Percentiles rank a stretch among this genome's conserved stretches.
Conservation (phyloP, 371 early-diverging fungal genomes). For the Circinella minor region DNA sequence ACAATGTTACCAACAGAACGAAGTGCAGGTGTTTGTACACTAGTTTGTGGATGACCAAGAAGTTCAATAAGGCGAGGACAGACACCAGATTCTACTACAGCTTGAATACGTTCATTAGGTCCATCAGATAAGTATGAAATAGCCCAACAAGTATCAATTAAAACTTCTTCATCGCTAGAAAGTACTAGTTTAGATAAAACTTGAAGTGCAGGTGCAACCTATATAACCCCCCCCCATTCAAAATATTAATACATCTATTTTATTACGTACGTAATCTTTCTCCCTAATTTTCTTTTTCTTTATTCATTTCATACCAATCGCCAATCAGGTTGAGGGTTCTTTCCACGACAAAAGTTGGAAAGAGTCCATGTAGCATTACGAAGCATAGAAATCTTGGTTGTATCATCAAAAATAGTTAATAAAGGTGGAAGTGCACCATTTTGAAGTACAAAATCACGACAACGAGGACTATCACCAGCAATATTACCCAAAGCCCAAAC, state of each 20-base stretch:
- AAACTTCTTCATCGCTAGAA: slow-evolving; percentile 93
- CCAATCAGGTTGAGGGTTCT: slow-evolving; percentile 97
- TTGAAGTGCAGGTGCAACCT: slow-evolving; percentile 87
- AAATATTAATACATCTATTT: no score
- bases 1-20: slow-evolving; percentile 99
- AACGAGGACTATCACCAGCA: slow-evolving; percentile 97
- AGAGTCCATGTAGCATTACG: slow-evolving; percentile 99
- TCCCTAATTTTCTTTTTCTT: neutral
- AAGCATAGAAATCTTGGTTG: slow-evolving; percentile 91
- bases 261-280: no score
- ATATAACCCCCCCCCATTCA: slow-evolving; percentile 16
- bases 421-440: slow-evolving; percentile 87
- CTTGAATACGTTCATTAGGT: slow-evolving; percentile 92
- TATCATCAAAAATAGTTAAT: slow-evolving; percentile 82
- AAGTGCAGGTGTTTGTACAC: slow-evolving; percentile 97
- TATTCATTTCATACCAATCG: slow-evolving; percentile 54
- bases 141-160: slow-evolving; percentile 99
- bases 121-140: slow-evolving; percentile 99
- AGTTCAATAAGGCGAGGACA: slow-evolving; percentile 93
- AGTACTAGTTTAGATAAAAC: slow-evolving; percentile 90
- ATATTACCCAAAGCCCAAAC: slow-evolving; percentile 99
- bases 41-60: slow-evolving; percentile 81
- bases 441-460: slow-evolving; percentile 93
- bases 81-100: slow-evolving; percentile 96
- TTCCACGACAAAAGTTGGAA: slow-evolving; percentile 99